phyloP scores from a whole-genome alignment of 495 filamentous ascomycete genomes.

The Talaromyces wortmannii region DNA sequence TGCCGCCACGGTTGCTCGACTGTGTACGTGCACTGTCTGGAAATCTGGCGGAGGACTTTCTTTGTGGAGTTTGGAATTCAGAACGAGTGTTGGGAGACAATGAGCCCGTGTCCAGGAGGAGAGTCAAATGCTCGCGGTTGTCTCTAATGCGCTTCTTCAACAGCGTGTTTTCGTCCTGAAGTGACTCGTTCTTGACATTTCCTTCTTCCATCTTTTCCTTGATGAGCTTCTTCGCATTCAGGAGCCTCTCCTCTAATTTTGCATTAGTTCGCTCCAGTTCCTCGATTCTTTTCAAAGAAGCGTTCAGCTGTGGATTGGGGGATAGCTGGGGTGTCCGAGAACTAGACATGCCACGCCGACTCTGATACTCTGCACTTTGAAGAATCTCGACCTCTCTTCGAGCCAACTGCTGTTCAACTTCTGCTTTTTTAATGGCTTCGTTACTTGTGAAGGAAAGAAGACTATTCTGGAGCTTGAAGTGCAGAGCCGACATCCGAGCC shows the following conservation, averaged over 20 bases:
- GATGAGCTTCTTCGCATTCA: slow-evolving; percentile 68
- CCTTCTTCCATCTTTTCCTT: slow-evolving; percentile 73
- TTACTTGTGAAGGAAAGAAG: slow-evolving; percentile 79
- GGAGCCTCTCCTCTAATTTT: slow-evolving; percentile 54
- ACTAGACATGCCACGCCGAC: slow-evolving; percentile 21
- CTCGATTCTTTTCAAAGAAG: slow-evolving; percentile 44
- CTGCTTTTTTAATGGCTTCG: slow-evolving; percentile 79
- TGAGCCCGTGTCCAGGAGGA: slow-evolving; percentile 51
- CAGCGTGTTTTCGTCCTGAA: slow-evolving; percentile 65
- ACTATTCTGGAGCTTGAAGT: slow-evolving; percentile 88
- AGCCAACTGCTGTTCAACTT: slow-evolving; percentile 90
- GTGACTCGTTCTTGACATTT: slow-evolving; percentile 29
- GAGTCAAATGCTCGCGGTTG: slow-evolving; percentile 76
- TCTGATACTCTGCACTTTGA: slow-evolving; percentile 47
- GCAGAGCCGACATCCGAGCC: slow-evolving; percentile 74
- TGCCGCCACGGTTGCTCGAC: slow-evolving; percentile 29
- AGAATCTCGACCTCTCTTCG: slow-evolving; percentile 84
- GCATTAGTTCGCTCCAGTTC: slow-evolving; percentile 59
- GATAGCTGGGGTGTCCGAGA: slow-evolving; percentile 28
- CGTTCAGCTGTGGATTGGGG: slow-evolving; percentile 32
- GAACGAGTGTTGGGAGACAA: slow-evolving; percentile 32
- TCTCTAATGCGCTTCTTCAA: slow-evolving; percentile 78
- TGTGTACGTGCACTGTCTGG: slow-evolving; percentile 31
- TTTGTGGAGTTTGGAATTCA: slow-evolving; percentile 39
- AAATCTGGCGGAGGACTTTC: slow-evolving; percentile 39